Evolutionary conservation across 257 asterid species (phyloP).

Genomic region (Perilla frutescens): DNA sequence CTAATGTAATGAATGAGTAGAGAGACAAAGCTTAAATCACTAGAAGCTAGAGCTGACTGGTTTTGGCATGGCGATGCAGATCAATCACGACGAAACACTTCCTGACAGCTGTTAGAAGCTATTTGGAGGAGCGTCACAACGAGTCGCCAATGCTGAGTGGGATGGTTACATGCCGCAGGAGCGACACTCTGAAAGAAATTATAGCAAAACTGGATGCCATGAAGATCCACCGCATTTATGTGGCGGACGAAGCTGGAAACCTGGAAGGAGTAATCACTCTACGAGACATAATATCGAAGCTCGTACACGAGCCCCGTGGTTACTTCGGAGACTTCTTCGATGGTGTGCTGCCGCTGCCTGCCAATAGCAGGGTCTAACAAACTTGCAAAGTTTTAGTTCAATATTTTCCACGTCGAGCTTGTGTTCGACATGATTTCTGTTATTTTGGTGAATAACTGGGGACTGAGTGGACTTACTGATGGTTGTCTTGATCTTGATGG

Average conservation of each 20-base stretch:
- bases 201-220: constrained; percentile 69
- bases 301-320: constrained; percentile 97
- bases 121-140: constrained; percentile 52
- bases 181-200: constrained; percentile 70
- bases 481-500: background rate
- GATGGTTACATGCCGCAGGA: constrained; percentile 79
- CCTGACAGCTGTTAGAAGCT: constrained; percentile 66
- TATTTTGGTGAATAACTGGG: constrained; percentile 32
- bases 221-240: constrained; percentile 90
- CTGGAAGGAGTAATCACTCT: constrained; percentile 88
- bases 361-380: constrained; percentile 80
- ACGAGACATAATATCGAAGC: constrained; percentile 92
- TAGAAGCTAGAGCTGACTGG: background rate
- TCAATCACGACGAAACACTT: constrained; percentile 91
- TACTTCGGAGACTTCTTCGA: constrained; percentile 99
- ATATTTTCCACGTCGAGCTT: background rate
- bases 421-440: background rate
- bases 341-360: constrained; percentile 93
- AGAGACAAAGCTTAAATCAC: background rate
- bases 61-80: constrained; percentile 46
- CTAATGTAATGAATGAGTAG: no score
- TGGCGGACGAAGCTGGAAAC: constrained; percentile 70
- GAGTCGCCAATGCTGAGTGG: constrained; percentile 53
- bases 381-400: constrained; percentile 4
- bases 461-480: background rate